Evolutionary conservation across 2,329 filamentous ascomycete species (phyloP).

Genomic region (Trichoderma sp.): DNA sequence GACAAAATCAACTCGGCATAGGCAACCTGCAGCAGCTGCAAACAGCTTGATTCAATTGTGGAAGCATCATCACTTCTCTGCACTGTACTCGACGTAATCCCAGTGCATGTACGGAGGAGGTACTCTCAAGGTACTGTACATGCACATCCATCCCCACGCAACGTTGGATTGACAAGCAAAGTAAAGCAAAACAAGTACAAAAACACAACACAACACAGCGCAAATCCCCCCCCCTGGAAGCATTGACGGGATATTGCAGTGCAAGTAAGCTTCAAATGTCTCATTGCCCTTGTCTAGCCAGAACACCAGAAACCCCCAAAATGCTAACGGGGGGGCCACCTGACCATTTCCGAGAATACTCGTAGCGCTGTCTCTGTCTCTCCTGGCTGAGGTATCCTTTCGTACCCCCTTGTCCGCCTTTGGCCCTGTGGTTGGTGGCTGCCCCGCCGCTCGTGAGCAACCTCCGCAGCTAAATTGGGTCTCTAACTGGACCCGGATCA

Average conservation of each 20-base stretch:
- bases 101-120: background rate
- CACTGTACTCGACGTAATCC: background rate
- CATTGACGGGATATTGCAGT: slow-evolving; percentile 1
- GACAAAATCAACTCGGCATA: background rate
- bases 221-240: background rate
- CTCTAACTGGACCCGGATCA: slow-evolving; percentile 13
- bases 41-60: background rate
- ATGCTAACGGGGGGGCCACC: background rate
- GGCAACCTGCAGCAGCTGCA: background rate
- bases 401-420: background rate
- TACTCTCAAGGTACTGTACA: background rate
- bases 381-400: background rate
- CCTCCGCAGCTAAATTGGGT: slow-evolving; percentile 14
- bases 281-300: slow-evolving; percentile 2
- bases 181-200: background rate
- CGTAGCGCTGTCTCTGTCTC: background rate
- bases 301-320: background rate
- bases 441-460: slow-evolving; percentile 13
- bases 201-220: background rate
- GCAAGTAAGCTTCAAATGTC: slow-evolving; percentile 18
- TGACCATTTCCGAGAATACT: slow-evolving; percentile 13
- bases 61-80: background rate
- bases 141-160: background rate
- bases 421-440: background rate
- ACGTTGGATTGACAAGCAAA: background rate